phyloP scores from a whole-genome alignment of 2,329 filamentous ascomycete species.

The Sporothrix globosa region DNA sequence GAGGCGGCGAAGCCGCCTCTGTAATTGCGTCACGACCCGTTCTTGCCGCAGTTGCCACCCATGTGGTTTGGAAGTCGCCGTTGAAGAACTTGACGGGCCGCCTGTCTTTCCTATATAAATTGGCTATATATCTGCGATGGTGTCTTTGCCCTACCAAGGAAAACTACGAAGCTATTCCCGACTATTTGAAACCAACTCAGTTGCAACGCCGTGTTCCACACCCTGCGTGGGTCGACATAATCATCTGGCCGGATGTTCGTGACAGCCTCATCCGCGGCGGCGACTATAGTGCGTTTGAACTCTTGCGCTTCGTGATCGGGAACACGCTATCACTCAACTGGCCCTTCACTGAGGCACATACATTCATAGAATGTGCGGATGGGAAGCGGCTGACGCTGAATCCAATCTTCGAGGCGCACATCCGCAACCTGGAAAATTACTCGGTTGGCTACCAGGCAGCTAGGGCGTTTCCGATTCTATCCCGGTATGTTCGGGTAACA shows the following conservation, averaged over 20 bases:
- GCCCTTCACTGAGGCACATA: slow-evolving; percentile 30
- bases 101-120: slow-evolving; percentile 28
- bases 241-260: slow-evolving; percentile 32
- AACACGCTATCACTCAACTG: slow-evolving; percentile 30
- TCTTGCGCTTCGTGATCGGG: slow-evolving; percentile 23
- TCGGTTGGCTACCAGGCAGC: slow-evolving; percentile 71
- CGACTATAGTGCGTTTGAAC: slow-evolving; percentile 25
- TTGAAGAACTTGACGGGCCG: slow-evolving; percentile 24
- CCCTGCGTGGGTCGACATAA: slow-evolving; percentile 34
- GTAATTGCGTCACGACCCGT: not conserved
- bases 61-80: slow-evolving; percentile 21
- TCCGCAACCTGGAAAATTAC: slow-evolving; percentile 79
- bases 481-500: slow-evolving; percentile 23
- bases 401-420: slow-evolving; percentile 33
- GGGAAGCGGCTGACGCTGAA: slow-evolving; percentile 27
- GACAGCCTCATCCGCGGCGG: slow-evolving; percentile 31
- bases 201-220: slow-evolving; percentile 33
- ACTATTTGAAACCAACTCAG: slow-evolving; percentile 39
- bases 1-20: not conserved
- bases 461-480: slow-evolving; percentile 63
- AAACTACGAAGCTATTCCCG: slow-evolving; percentile 34
- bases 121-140: slow-evolving; percentile 29
- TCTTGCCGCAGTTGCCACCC: not conserved
- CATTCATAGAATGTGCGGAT: slow-evolving; percentile 8
- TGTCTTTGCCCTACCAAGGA: slow-evolving; percentile 26